Percentiles rank a stretch among this genome's conserved stretches.
Conservation (phyloP, 352 stramenopile genomes). For the Phytophthora megakarya region DNA sequence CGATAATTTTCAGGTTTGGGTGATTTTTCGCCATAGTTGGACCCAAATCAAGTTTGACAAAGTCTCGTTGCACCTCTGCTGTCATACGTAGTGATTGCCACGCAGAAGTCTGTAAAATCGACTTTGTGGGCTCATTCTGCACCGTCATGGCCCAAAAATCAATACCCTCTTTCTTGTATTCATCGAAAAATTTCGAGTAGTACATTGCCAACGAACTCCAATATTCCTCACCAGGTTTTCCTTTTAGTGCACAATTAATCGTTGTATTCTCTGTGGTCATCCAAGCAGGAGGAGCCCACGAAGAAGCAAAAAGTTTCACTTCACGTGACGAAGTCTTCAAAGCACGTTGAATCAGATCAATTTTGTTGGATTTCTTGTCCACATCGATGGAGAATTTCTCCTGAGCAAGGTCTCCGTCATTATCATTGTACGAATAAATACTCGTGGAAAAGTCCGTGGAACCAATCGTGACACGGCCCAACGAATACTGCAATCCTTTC, state of each 20-base stretch:
- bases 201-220: constrained; percentile 84
- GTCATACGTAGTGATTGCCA: constrained; percentile 77
- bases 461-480: constrained; percentile 91
- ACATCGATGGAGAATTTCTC: constrained; percentile 80
- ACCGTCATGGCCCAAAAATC: constrained; percentile 85
- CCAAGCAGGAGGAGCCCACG: constrained; percentile 86
- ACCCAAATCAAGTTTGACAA: constrained; percentile 83
- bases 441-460: constrained; percentile 88
- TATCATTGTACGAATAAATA: constrained; percentile 90
- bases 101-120: constrained; percentile 38
- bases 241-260: constrained; percentile 60
- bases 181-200: constrained; percentile 88
- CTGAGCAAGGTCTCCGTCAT: constrained; percentile 69
- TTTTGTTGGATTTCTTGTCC: constrained; percentile 62
- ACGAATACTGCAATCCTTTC: constrained; percentile 79
- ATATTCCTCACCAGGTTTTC: constrained; percentile 63
- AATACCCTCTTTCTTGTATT: constrained; percentile 76
- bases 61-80: constrained; percentile 55
- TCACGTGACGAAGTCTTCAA: constrained; percentile 41
- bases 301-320: constrained; percentile 81
- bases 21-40: constrained; percentile 67
- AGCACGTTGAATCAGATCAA: constrained; percentile 81
- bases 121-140: constrained; percentile 87
- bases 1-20: constrained; percentile 84
- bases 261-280: constrained; percentile 81